A percentile compares a stretch with the other conserved stretches of the same genome.
These are phyloP conservation scores for Theileria orientalis DNA, from an alignment of 169 alveolate species.

Conservation along the genomic window DNA sequence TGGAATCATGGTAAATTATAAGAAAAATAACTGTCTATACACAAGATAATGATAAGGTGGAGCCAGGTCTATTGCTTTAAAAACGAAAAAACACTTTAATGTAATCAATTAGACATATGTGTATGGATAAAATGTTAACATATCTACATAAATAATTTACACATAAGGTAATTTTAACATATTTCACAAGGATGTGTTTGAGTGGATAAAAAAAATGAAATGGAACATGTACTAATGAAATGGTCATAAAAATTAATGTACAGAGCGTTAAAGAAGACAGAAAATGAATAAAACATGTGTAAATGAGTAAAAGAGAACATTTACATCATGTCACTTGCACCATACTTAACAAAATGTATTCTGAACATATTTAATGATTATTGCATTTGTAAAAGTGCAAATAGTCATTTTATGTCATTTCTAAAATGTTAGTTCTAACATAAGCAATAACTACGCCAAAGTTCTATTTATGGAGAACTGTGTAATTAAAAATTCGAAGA, in stretches of 20 bases:
- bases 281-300: background rate
- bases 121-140: too few relatives aligned
- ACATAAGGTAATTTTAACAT: too few relatives aligned
- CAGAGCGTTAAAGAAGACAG: too few relatives aligned
- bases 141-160: too few relatives aligned
- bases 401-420: background rate
- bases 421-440: background rate
- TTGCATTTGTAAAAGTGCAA: background rate
- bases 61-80: too few relatives aligned
- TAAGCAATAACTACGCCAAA: background rate
- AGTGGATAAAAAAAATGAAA: background rate
- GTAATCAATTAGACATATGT: too few relatives aligned
- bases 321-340: background rate
- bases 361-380: background rate
- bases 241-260: background rate
- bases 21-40: too few relatives aligned
- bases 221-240: background rate
- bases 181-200: background rate
- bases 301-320: background rate
- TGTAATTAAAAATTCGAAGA: constrained; percentile 20
- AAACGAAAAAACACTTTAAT: too few relatives aligned
- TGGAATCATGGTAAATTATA: constrained; percentile 1
- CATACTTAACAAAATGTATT: background rate
- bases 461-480: constrained; percentile 27
- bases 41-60: too few relatives aligned